Base-by-base conservation (phyloP, 352 stramenopile species). In the Phytophthora niederhauseri region DNA sequence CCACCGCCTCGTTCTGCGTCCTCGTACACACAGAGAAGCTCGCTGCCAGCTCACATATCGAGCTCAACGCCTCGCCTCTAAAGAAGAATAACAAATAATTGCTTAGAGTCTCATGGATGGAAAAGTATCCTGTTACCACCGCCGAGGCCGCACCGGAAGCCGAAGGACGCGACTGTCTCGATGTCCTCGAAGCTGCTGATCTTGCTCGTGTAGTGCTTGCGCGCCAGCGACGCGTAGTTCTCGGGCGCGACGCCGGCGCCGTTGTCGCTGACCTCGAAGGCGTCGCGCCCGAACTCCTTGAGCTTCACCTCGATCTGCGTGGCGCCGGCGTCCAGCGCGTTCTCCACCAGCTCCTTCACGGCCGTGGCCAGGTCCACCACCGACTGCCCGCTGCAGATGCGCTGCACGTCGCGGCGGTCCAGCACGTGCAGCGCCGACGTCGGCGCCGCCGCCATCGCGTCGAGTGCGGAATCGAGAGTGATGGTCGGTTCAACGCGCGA, bases 331-430 rank as follows among this genome's bases (percentile, higher is more conserved):
- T 94, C 85, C 45, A 96, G 72, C 34, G 85, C 81, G 75, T 99
- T 99, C 74, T 99, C 97, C 5, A 99, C 86, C 26, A 99, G 81
- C 81, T 99, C 98, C 75, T 99, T 99, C 22, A 99, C 93, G 15
- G 97, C 94, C n/a, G 90, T 98, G 9, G 89, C 74, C 17, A 99
- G 83, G 78, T 99, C 93, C 28, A 97, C 91, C 28, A 99, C 90
- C 26, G 98, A 98, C 84, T 99, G 96, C 0, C 96, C 96, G 36
- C 84, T 93, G 77, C 84, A 92, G 48, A 92, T 90, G 46, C 81
- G 81, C 71, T 89, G 80, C 57, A 89, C 78, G 57, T 92, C 84
- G 36, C 73, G 68, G 36, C 69, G 34, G 34, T 75, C 64, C 19
- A 90, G 70, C 52, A 77, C 80, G n/a, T 76, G 77, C 34, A 90